phyloP scores from a whole-genome alignment of 345 rosid species.

The Cardiospermum halicacabum region DNA sequence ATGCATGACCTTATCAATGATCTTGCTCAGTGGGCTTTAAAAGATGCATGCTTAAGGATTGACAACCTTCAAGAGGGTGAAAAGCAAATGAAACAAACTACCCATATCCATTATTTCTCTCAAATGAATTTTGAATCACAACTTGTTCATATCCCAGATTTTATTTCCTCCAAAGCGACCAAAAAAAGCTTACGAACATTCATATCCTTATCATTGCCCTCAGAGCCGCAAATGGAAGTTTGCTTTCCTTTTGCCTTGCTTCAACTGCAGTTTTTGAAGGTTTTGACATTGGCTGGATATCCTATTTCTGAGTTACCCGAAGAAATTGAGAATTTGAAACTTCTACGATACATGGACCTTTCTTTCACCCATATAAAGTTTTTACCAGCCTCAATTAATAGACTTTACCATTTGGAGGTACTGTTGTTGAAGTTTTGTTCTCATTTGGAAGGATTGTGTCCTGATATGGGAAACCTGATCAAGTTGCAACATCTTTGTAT shows the following conservation, averaged over 20 bases:
- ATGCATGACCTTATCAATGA: slow-evolving; percentile 19
- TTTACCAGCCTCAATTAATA: slow-evolving; percentile 1
- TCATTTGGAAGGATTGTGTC: not conserved
- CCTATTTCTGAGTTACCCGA: not conserved
- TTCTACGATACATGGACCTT: slow-evolving; percentile 5
- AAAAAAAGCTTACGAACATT: slow-evolving; percentile 12
- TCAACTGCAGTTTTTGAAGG: not conserved
- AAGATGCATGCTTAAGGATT: not conserved
- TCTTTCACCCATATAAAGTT: not conserved
- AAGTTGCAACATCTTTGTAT: not conserved
- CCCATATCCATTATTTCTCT: not conserved
- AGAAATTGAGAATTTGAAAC: not conserved
- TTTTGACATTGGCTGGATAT: slow-evolving; percentile 3
- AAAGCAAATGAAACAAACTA: not conserved
- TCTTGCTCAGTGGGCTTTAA: slow-evolving; percentile 14
- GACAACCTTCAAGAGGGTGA: not conserved
- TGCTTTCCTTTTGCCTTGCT: not conserved
- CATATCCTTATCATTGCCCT: not conserved
- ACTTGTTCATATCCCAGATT: not conserved
- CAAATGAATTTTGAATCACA: not conserved
- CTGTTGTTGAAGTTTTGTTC: not conserved
- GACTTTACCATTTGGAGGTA: slow-evolving; percentile 5
- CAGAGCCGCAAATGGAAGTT: too few species aligned
- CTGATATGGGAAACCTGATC: slow-evolving; percentile 6
- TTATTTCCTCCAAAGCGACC: not conserved